Evolutionary conservation across 2,329 filamentous ascomycete species (phyloP), one percentile per base, ranked within the genome.

Genomic region (Aspergillus sergii): DNA sequence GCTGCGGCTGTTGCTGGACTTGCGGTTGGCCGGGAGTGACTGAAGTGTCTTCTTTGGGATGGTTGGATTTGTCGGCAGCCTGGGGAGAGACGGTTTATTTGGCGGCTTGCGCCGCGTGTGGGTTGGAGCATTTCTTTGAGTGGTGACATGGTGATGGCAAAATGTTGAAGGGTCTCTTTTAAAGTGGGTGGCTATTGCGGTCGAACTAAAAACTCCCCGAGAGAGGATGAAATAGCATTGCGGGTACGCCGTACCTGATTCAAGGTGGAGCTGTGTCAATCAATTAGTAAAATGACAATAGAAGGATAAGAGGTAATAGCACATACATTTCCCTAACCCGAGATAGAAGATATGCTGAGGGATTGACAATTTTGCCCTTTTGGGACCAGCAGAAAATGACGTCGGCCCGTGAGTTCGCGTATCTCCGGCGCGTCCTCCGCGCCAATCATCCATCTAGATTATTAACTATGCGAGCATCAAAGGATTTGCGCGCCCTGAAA

Each of bases 361-460:
- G 21, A 46, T 46, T 23, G 45, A 28, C 46, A 50, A 50, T 50
- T 50, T 50, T 50, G 26, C 46, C 46, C 14, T 50, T 50, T 50
- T 19, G 34, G 46, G 46, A 11, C 4, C 7, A 28, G 26, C 26
- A 50, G 26, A 50, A 45, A 57, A 69, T 68, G 63, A 66, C 70
- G 63, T 76, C 70, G 73, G 68, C 59, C 71, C 67, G 67, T 58
- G 60, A 64, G n/a, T 28, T 70, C 73, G 71, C 74, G 75, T 75
- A 68, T 69, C 45, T 64, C 62, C 69, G 71, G 72, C 75, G 75
- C 75, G 75, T 77, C 76, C 76, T 51, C 62, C 54, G 46, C 46
- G 46, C 46, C 48, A 51, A 51, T 32, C 48, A 51, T 51, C 9
- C 16, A 32, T 51, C 16, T 19, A 11, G 48, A 61, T 46, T 51